Percentiles rank a stretch among this genome's conserved stretches.
Evolutionary conservation across 2,329 filamentous ascomycete species (phyloP).

Genomic region (Ampelomyces quisqualis): DNA sequence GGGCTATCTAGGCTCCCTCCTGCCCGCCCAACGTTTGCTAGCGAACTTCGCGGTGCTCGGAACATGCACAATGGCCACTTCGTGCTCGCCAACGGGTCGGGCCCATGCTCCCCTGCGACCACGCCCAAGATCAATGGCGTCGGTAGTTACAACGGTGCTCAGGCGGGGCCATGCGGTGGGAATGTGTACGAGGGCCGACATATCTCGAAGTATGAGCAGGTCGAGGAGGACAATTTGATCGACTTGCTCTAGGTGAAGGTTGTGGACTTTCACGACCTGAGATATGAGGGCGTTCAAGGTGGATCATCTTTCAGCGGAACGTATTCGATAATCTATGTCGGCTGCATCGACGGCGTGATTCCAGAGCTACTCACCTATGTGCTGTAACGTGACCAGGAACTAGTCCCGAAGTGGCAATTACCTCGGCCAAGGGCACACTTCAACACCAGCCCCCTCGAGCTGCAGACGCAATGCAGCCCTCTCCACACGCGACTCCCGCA

Average conservation of each 20-base stretch:
- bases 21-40: constrained; percentile 8
- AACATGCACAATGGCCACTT: constrained; percentile 13
- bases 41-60: constrained; percentile 7
- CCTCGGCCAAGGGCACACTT: constrained; percentile 13
- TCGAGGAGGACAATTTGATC: constrained; percentile 12
- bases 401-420: constrained; percentile 18
- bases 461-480: background rate
- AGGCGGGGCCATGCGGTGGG: background rate
- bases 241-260: constrained; percentile 14
- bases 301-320: no score
- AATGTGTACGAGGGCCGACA: constrained; percentile 3
- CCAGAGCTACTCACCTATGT: no score
- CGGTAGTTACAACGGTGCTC: background rate
- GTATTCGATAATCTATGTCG: no score
- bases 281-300: no score
- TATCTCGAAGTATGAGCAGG: constrained; percentile 3
- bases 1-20: constrained; percentile 1
- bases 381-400: no score
- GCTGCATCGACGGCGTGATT: no score
- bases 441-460: constrained; percentile 14
- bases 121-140: background rate
- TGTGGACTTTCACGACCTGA: no score
- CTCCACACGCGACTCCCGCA: constrained; percentile 19
- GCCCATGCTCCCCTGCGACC: background rate
- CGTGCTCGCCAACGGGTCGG: constrained; percentile 11